Percentiles rank a stretch among this genome's conserved stretches.
These are phyloP conservation scores for Nidula niveotomentosa DNA, from an alignment of 1,284 basidiomycete species.

Conservation along the genomic window DNA sequence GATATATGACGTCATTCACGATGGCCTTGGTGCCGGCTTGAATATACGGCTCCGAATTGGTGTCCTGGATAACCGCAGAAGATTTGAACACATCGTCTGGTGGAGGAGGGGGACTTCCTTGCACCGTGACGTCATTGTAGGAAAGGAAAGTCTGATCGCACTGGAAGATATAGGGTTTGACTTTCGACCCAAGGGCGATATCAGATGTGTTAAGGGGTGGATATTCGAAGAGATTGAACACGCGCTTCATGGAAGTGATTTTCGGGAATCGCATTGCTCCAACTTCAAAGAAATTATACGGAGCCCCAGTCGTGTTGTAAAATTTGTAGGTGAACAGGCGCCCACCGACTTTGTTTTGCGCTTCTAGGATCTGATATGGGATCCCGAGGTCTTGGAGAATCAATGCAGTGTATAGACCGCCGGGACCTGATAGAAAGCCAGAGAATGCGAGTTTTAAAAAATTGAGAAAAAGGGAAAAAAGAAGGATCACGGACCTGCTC, in stretches of 20 bases:
- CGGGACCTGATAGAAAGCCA: too few relatives aligned
- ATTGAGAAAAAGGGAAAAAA: too few relatives aligned
- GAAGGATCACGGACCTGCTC: too few relatives aligned
- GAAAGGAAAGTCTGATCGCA: too few relatives aligned
- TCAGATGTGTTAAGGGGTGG: constrained; percentile 4
- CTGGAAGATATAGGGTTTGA: constrained; percentile 9
- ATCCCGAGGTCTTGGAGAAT: constrained; percentile 15
- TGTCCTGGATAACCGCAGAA: too few relatives aligned
- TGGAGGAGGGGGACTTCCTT: too few relatives aligned
- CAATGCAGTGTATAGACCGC: constrained; percentile 15
- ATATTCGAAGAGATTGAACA: constrained; percentile 16
- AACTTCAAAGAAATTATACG: constrained; percentile 13
- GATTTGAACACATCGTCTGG: too few relatives aligned
- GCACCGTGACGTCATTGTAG: too few relatives aligned
- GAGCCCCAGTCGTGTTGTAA: constrained; percentile 7
- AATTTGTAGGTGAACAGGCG: constrained; percentile 18
- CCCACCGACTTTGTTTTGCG: constrained; percentile 10
- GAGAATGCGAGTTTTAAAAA: too few relatives aligned
- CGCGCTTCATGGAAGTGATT: constrained; percentile 11
- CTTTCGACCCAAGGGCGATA: constrained; percentile 5
- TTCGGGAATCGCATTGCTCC: constrained; percentile 19
- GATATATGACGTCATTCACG: constrained; percentile 12
- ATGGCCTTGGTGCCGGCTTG: constrained; percentile 6
- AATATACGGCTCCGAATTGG: too few relatives aligned
- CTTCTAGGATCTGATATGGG: constrained; percentile 16